phyloP scores from a whole-genome alignment of 306 rosid species.

The Trifolium subterraneum region DNA sequence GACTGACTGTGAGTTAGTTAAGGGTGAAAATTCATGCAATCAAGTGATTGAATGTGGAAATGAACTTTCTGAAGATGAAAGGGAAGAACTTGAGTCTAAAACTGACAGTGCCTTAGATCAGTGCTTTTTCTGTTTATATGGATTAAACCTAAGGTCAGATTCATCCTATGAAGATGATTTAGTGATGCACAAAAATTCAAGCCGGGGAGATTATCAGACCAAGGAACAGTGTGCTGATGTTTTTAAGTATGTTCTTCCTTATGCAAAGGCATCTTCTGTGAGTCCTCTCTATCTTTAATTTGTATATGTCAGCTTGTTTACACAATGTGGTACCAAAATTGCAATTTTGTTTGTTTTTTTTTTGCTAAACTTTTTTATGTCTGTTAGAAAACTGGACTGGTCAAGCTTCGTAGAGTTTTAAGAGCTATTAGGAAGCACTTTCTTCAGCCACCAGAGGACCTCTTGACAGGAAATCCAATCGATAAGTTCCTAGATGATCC shows the following conservation, averaged over 20 bases:
- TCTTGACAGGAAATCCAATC: conserved; percentile 81
- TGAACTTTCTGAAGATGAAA: conserved; percentile 81
- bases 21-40: conserved; percentile 55
- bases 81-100: conserved; percentile 88
- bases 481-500: conserved; percentile 91
- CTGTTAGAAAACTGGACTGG: conserved; percentile 85
- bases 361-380: conserved; percentile 40
- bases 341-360: conserved; percentile 39
- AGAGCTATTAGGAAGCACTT: conserved; percentile 95
- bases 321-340: conserved; percentile 18
- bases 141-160: conserved; percentile 87
- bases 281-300: conserved; percentile 52
- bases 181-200: conserved; percentile 86
- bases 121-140: conserved; percentile 93
- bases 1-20: conserved; percentile 48
- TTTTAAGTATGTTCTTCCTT: conserved; percentile 92
- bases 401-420: conserved; percentile 91
- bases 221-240: conserved; percentile 98
- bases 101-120: conserved; percentile 90
- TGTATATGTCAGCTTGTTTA: conserved; percentile 34
- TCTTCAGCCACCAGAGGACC: conserved; percentile 86
- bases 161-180: conserved; percentile 92
- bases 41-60: conserved; percentile 58
- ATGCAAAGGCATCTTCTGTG: conserved; percentile 96
- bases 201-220: conserved; percentile 95